Evolutionary conservation across 306 rosid species (phyloP).

Genomic region (Inga laurina): DNA sequence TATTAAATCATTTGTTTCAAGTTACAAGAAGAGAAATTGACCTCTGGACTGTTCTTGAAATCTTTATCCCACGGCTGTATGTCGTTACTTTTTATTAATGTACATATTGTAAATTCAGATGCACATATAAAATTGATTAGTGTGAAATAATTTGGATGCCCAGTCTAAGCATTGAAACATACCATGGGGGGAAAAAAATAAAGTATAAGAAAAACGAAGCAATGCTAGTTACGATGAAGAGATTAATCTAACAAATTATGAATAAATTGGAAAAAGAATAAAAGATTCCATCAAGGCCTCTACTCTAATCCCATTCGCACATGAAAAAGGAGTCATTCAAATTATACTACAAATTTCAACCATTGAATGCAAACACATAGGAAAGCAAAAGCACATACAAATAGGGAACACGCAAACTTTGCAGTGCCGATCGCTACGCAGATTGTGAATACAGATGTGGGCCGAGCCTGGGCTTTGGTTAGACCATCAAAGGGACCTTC

Average conservation of each 20-base stretch:
- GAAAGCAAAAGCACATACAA: neutral
- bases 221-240: neutral
- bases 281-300: neutral
- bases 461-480: slow-evolving; percentile 56
- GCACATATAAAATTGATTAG: neutral
- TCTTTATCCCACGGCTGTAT: neutral
- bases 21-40: no score
- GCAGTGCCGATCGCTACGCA: neutral
- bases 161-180: neutral
- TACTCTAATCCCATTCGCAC: neutral
- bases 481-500: slow-evolving; percentile 47
- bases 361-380: neutral
- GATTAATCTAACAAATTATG: neutral
- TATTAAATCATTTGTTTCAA: no score
- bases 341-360: neutral
- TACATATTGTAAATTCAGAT: neutral
- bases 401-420: neutral
- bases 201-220: neutral
- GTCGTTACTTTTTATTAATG: neutral
- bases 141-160: neutral
- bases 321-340: neutral
- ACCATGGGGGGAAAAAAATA: neutral
- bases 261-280: neutral
- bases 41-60: neutral
- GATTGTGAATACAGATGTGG: slow-evolving; percentile 24